phyloP scores from a whole-genome alignment of 331 rosid genomes.

The Acacia concinna region DNA sequence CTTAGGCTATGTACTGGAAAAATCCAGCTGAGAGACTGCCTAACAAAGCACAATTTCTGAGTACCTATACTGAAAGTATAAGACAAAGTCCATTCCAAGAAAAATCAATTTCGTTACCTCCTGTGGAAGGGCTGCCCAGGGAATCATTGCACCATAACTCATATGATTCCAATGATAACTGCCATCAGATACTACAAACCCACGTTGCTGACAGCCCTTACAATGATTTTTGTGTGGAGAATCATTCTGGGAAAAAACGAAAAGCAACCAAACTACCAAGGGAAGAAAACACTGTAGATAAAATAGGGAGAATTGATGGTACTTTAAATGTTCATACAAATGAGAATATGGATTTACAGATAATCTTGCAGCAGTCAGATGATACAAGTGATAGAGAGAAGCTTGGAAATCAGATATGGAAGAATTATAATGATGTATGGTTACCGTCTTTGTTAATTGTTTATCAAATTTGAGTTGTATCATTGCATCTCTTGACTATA shows the following conservation, averaged over 20 bases:
- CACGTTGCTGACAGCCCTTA: conserved; percentile 40
- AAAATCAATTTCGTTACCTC: conserved; percentile 36
- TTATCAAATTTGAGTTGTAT: conserved; percentile 29
- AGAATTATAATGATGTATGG: conserved; percentile 68
- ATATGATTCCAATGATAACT: conserved; percentile 32
- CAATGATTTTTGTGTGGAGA: conserved; percentile 32
- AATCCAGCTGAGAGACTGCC: conserved; percentile 36
- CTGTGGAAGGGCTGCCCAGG: conserved; percentile 30
- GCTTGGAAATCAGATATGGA: conserved; percentile 40
- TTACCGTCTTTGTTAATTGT: conserved; percentile 24
- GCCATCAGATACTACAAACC: conserved; percentile 30
- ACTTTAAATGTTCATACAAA: conserved; percentile 43
- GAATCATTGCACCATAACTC: conserved; percentile 35
- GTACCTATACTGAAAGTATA: conserved; percentile 27
- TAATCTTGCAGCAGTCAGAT: conserved; percentile 32
- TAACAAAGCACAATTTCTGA: conserved; percentile 25
- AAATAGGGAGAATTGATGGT: conserved; percentile 33
- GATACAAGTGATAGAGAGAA: conserved; percentile 39
- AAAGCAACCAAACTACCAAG: conserved; percentile 36
- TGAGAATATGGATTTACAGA: conserved; percentile 38
- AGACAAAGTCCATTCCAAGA: conserved; percentile 36
- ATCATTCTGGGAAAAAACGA: conserved; percentile 57
- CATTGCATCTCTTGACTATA: conserved; percentile 26
- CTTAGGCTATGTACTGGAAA: conserved; percentile 46
- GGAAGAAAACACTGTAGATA: conserved; percentile 41